A percentile compares a stretch with the other conserved stretches of the same genome.
Conservation (phyloP, 2,329 filamentous ascomycete species). For the Coniosporium tulheliwenetii region DNA sequence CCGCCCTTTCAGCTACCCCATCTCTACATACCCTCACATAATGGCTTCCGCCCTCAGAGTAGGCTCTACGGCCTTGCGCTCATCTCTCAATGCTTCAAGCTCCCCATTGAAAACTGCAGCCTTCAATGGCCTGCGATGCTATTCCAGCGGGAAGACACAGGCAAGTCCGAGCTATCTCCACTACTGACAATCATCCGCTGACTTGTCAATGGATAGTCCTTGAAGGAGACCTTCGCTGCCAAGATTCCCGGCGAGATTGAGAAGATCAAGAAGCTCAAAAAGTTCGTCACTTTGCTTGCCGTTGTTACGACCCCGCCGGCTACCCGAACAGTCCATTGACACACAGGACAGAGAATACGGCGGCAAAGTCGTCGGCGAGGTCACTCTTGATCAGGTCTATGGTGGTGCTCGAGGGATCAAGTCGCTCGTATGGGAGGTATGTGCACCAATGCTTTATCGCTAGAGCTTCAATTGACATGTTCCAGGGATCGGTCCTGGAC, state of each 20-base stretch:
- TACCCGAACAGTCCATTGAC: constrained; percentile 8
- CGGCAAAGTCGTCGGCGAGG: constrained; percentile 89
- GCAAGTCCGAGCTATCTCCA: constrained; percentile 33
- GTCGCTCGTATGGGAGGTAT: constrained; percentile 87
- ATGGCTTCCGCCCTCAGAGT: constrained; percentile 80
- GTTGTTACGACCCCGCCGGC: constrained; percentile 1
- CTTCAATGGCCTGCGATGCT: constrained; percentile 76
- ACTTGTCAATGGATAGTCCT: constrained; percentile 44
- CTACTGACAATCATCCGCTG: constrained; percentile 11
- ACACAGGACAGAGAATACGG: constrained; percentile 60
- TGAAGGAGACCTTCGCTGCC: constrained; percentile 98
- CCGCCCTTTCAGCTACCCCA: constrained; percentile 11
- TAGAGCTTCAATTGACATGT: neutral
- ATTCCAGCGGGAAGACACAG: constrained; percentile 77
- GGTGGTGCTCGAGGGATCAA: constrained; percentile 99
- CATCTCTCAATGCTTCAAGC: constrained; percentile 44
- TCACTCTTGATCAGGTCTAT: constrained; percentile 98
- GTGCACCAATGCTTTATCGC: constrained; percentile 4
- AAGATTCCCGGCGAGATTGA: constrained; percentile 92
- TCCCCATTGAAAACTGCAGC: constrained; percentile 53
- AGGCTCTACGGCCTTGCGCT: constrained; percentile 66
- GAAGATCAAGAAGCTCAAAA: constrained; percentile 96
- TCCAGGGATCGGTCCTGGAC: constrained; percentile 78
- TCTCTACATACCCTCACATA: constrained; percentile 16
- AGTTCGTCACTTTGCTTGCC: constrained; percentile 41